Evolutionary conservation across 2,329 filamentous ascomycete species (phyloP), one percentile per base, ranked within the genome.

Genomic region (Cylindrodendrum hubeiense): DNA sequence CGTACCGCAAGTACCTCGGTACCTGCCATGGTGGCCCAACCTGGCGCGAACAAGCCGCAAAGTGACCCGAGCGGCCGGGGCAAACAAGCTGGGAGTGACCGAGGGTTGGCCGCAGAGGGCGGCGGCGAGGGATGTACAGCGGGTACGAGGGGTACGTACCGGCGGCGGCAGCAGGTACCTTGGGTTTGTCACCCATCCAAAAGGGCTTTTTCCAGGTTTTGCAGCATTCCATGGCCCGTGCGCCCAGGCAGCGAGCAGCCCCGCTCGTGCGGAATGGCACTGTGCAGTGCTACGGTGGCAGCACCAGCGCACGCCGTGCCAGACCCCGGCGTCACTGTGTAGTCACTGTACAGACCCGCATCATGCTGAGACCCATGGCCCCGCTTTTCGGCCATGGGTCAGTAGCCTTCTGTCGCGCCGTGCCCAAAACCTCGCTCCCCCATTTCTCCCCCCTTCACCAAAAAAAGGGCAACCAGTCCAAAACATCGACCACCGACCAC

Each of bases 391-490:
- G 24, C 39, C 44, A 63, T 65, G 65, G 67, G 66, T 61, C 58
- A 33, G 69, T 71, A 72, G 67, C 71, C 64, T 71, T 72, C 68
- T 67, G 70, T 73, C 71, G 67, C 72, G 70, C 67, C 73, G 63
- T 71, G 65, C 67, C 71, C 71, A 72, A 70, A 71, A 67, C 65
- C 71, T 75, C 69, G 74, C 63, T 65, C 65, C 67, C 73, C 74
- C 71, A 73, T 73, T 74, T 69, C 68, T 71, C 70, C 76, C 71
- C 72, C 75, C 72, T 75, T 71, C 69, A 76, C 74, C 74, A 71
- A 75, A 78, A 77, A 77, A 71, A 76, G 73, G 72, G 66, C 74
- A 71, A 77, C 75, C 76, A 75, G 74, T 76, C 77, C 77, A 78
- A 80, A 80, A 78, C 77, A 78, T 79, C 78, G 71, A 77, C 74